A percentile compares a stretch with the other conserved stretches of the same genome.
Conservation (phyloP, 176 grass and related monocot genomes). For the Themeda triandra region DNA sequence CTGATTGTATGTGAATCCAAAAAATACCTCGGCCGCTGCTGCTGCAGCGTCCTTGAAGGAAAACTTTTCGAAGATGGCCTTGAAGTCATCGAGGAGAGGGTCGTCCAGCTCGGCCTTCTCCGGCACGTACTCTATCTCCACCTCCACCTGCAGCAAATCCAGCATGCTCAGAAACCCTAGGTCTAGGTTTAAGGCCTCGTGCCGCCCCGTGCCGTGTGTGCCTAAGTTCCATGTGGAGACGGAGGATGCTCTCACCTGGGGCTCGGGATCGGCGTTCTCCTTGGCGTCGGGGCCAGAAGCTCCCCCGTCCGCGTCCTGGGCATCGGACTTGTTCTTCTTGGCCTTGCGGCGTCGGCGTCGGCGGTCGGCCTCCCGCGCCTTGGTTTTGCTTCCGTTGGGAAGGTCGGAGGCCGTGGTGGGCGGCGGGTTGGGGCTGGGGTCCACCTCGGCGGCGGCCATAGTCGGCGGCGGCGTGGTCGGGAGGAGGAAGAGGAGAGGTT, state of each 20-base stretch:
- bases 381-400: constrained; percentile 27
- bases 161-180: constrained; percentile 14
- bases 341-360: constrained; percentile 38
- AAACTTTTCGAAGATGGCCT: constrained; percentile 81
- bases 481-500: background rate
- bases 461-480: constrained; percentile 13
- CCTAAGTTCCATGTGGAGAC: background rate
- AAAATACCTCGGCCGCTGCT: constrained; percentile 33
- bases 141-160: constrained; percentile 33
- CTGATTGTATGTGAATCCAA: background rate
- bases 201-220: background rate
- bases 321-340: constrained; percentile 48
- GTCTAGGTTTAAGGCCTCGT: background rate
- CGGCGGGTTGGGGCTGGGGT: background rate
- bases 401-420: background rate
- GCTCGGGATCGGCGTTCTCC: constrained; percentile 19
- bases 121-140: constrained; percentile 72
- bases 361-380: constrained; percentile 48
- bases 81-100: constrained; percentile 66
- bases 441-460: constrained; percentile 51
- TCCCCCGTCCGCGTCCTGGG: background rate
- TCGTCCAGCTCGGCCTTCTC: constrained; percentile 75
- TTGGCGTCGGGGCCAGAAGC: background rate
- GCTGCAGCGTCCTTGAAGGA: constrained; percentile 63
- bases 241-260: constrained; percentile 20